These are phyloP conservation scores for Aspergillus udagawae DNA, from an alignment of 2,329 filamentous ascomycete species.

Conservation along the genomic window DNA sequence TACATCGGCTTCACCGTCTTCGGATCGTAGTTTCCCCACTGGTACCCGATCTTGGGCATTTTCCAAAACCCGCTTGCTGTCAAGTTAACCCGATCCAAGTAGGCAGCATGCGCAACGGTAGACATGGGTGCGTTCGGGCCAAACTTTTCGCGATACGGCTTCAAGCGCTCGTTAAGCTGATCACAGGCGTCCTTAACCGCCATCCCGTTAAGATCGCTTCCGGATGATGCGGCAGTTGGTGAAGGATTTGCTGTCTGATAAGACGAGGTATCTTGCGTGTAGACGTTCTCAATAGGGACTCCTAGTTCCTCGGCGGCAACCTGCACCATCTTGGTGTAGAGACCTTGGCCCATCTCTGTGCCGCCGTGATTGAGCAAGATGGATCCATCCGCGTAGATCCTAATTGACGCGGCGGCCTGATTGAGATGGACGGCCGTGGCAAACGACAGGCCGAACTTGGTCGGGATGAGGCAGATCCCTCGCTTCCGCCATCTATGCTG, in stretches of 20 bases:
- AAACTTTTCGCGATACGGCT: slow-evolving; percentile 79
- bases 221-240: slow-evolving; percentile 87
- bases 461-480: slow-evolving; percentile 80
- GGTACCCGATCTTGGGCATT: slow-evolving; percentile 93
- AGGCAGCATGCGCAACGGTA: slow-evolving; percentile 82
- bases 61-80: slow-evolving; percentile 96
- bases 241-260: slow-evolving; percentile 95
- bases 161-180: slow-evolving; percentile 81
- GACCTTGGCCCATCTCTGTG: slow-evolving; percentile 96
- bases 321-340: slow-evolving; percentile 96
- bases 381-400: slow-evolving; percentile 94
- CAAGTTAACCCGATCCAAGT: slow-evolving; percentile 96
- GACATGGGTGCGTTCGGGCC: slow-evolving; percentile 71
- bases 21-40: slow-evolving; percentile 75
- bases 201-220: slow-evolving; percentile 92
- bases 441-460: slow-evolving; percentile 97
- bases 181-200: slow-evolving; percentile 89
- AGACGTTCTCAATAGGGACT: slow-evolving; percentile 76
- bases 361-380: slow-evolving; percentile 91
- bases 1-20: slow-evolving; percentile 73
- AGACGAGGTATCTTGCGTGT: slow-evolving; percentile 91
- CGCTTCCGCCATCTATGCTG: slow-evolving; percentile 93
- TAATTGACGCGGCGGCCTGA: slow-evolving; percentile 89
- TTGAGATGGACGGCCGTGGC: slow-evolving; percentile 87
- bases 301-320: slow-evolving; percentile 86